Conservation (phyloP, 495 filamentous ascomycete genomes). For the Copromyces sp. region DNA sequence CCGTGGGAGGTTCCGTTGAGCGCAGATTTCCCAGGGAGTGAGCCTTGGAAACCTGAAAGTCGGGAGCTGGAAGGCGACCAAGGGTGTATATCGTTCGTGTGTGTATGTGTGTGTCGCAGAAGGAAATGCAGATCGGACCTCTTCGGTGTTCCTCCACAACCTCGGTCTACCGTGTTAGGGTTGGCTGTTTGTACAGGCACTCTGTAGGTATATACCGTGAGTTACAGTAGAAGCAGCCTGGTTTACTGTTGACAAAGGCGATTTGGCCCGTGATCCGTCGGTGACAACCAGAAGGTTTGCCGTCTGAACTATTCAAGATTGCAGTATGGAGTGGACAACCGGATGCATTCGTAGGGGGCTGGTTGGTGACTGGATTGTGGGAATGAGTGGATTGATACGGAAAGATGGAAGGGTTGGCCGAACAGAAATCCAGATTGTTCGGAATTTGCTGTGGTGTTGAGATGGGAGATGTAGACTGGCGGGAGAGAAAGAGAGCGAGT, state of each 20-base stretch:
- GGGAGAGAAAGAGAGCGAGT: constrained; percentile 4
- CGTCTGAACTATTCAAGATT: neutral
- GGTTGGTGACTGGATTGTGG: neutral
- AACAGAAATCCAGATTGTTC: neutral
- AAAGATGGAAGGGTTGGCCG: neutral
- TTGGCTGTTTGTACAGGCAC: neutral
- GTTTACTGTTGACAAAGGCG: neutral
- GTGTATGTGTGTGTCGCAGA: neutral
- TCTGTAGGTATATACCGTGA: neutral
- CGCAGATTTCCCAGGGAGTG: neutral
- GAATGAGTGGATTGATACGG: neutral
- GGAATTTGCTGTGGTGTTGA: neutral
- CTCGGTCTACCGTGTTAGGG: neutral
- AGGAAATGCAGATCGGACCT: neutral
- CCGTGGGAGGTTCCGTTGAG: neutral
- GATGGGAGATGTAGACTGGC: neutral
- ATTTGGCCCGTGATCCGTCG: neutral
- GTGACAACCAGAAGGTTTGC: neutral
- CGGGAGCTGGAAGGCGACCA: neutral
- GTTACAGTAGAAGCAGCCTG: neutral
- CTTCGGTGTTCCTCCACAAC: neutral
- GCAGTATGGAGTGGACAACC: neutral
- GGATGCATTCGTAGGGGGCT: neutral
- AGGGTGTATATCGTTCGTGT: neutral
- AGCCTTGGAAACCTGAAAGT: neutral